phyloP scores from a whole-genome alignment of 2,329 filamentous ascomycete genomes.

The Phialophora verrucosa region DNA sequence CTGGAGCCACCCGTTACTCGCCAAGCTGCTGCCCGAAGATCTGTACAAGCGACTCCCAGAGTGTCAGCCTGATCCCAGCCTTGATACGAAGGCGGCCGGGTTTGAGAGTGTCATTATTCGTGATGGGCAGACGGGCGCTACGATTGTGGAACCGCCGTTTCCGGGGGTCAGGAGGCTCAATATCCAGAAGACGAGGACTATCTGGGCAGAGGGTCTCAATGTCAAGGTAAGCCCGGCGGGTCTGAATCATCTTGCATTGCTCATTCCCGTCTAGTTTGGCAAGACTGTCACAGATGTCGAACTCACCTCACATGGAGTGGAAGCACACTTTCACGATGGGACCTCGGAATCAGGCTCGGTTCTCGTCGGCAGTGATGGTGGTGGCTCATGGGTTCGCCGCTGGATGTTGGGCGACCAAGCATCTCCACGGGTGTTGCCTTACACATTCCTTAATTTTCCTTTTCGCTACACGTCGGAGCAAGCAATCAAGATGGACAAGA shows the following conservation, averaged over 20 bases:
- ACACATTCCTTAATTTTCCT: slow-evolving; percentile 35
- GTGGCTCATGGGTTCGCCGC: slow-evolving; percentile 32
- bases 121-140: slow-evolving; percentile 37
- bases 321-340: slow-evolving; percentile 36
- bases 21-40: slow-evolving; percentile 45
- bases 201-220: slow-evolving; percentile 44
- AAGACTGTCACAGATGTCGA: slow-evolving; percentile 32
- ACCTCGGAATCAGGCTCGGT: slow-evolving; percentile 35
- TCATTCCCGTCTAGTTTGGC: slow-evolving; percentile 25
- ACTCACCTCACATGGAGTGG: slow-evolving; percentile 27
- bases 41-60: slow-evolving; percentile 42
- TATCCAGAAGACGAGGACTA: slow-evolving; percentile 46
- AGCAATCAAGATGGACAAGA: slow-evolving; percentile 37
- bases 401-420: slow-evolving; percentile 34
- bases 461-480: slow-evolving; percentile 32
- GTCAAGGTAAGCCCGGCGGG: slow-evolving; percentile 23
- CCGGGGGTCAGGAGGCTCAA: slow-evolving; percentile 45
- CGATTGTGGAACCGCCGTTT: slow-evolving; percentile 40
- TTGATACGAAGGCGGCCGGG: slow-evolving; percentile 35
- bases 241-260: neutral
- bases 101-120: slow-evolving; percentile 35
- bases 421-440: slow-evolving; percentile 21
- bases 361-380: slow-evolving; percentile 38
- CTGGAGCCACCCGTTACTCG: slow-evolving; percentile 49
- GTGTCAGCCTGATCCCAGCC: slow-evolving; percentile 46